Conservation (phyloP, 306 rosid species). For the Cucumis cinereus region DNA sequence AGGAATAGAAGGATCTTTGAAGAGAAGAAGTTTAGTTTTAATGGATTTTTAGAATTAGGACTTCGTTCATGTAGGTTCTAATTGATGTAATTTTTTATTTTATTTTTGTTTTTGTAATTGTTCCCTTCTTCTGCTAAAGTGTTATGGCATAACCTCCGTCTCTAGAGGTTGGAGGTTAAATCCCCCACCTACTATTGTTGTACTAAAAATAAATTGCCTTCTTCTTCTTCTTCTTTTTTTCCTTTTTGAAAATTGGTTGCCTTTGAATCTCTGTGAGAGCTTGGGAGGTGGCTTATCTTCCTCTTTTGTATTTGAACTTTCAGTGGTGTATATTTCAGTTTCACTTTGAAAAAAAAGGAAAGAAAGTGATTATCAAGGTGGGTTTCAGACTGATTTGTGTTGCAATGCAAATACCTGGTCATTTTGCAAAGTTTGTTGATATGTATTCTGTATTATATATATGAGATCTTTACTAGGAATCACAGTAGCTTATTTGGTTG, state of each 20-base stretch:
- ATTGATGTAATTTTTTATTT: neutral
- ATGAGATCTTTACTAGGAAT: neutral
- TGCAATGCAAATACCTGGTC: neutral
- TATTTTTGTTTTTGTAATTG: neutral
- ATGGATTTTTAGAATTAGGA: neutral
- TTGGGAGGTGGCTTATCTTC: neutral
- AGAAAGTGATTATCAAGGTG: neutral
- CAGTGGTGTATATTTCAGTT: neutral
- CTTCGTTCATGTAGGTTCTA: neutral
- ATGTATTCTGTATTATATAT: neutral
- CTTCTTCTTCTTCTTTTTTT: neutral
- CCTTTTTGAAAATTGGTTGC: neutral
- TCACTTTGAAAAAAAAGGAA: neutral
- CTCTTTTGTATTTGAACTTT: neutral
- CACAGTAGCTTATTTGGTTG: neutral
- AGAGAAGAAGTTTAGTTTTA: neutral
- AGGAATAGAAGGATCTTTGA: neutral
- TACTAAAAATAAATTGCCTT: too few relatives aligned
- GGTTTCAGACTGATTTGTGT: neutral
- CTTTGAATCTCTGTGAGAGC: neutral
- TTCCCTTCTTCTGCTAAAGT: neutral
- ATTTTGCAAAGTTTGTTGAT: neutral
- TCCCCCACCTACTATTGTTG: too few relatives aligned
- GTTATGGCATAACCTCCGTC: too few relatives aligned
- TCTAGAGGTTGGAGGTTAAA: too few relatives aligned